phyloP scores from a whole-genome alignment of 371 early-diverging fungal species.

The Syncephalastrum sp. region DNA sequence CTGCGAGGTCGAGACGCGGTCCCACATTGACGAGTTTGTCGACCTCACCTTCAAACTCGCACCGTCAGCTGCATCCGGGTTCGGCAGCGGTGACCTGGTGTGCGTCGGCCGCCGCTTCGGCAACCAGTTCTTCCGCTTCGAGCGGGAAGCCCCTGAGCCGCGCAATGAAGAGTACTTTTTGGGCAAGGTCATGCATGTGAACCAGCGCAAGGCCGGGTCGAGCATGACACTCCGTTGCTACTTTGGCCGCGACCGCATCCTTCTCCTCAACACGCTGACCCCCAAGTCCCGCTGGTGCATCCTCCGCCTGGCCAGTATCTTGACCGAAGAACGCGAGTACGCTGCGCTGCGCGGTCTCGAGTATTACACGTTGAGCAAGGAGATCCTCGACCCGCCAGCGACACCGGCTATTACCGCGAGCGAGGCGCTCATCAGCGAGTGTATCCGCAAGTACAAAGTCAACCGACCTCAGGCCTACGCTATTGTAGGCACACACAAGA shows the following conservation, averaged over 20 bases:
- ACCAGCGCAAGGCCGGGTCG: constrained; percentile 40
- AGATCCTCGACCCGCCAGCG: constrained; percentile 64
- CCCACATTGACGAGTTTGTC: constrained; percentile 74
- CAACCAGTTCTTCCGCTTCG: constrained; percentile 29
- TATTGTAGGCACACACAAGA: constrained; percentile 67
- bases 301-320: constrained; percentile 52
- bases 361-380: constrained; percentile 58
- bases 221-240: constrained; percentile 49
- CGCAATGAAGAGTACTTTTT: constrained; percentile 41
- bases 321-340: constrained; percentile 86
- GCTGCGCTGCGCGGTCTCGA: constrained; percentile 69
- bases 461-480: constrained; percentile 92
- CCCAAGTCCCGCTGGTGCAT: constrained; percentile 45
- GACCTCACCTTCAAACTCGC: constrained; percentile 61
- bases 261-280: constrained; percentile 37
- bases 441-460: constrained; percentile 66
- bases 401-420: constrained; percentile 20
- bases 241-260: constrained; percentile 45
- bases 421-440: constrained; percentile 39
- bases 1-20: constrained; percentile 50
- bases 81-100: constrained; percentile 51
- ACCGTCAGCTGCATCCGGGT: constrained; percentile 20
- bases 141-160: constrained; percentile 1
- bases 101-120: constrained; percentile 50
- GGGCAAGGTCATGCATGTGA: constrained; percentile 57